Evolutionary conservation across 345 rosid genomes (phyloP).

Genomic region (Syzygium jambos): DNA sequence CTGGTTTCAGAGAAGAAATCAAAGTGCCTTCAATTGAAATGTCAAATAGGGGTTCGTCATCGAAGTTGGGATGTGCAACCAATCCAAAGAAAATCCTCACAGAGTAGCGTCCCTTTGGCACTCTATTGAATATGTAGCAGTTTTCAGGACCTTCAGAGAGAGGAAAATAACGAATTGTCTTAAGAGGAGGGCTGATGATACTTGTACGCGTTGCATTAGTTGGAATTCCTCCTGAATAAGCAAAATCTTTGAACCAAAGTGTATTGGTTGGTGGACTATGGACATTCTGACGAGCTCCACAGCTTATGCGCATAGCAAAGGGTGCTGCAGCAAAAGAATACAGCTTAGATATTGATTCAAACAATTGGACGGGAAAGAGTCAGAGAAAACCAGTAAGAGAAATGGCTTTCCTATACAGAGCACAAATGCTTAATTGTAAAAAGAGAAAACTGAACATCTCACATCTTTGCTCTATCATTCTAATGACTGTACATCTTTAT

Average conservation of each 20-base stretch:
- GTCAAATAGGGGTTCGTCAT: slow-evolving; percentile 82
- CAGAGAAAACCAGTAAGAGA: background rate
- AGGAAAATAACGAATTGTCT: slow-evolving; percentile 84
- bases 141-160: slow-evolving; percentile 85
- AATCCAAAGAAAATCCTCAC: slow-evolving; percentile 78
- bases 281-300: slow-evolving; percentile 68
- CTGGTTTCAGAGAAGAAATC: slow-evolving; percentile 64
- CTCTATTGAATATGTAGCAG: slow-evolving; percentile 66
- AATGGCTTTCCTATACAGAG: background rate
- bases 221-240: slow-evolving; percentile 85
- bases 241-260: slow-evolving; percentile 89
- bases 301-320: slow-evolving; percentile 85
- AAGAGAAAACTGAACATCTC: background rate
- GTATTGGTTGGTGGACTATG: slow-evolving; percentile 66
- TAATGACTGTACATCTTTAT: background rate
- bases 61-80: slow-evolving; percentile 28
- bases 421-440: background rate
- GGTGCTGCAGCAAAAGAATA: slow-evolving; percentile 39
- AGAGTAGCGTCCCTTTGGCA: slow-evolving; percentile 82
- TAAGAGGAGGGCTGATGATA: slow-evolving; percentile 58
- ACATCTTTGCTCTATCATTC: background rate
- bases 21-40: slow-evolving; percentile 89
- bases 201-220: slow-evolving; percentile 51
- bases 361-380: background rate
- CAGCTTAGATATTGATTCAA: background rate